Evolutionary conservation across 2,329 filamentous ascomycete genomes (phyloP), one percentile per base, ranked within the genome.

Genomic region (Emericellopsis atlantica): DNA sequence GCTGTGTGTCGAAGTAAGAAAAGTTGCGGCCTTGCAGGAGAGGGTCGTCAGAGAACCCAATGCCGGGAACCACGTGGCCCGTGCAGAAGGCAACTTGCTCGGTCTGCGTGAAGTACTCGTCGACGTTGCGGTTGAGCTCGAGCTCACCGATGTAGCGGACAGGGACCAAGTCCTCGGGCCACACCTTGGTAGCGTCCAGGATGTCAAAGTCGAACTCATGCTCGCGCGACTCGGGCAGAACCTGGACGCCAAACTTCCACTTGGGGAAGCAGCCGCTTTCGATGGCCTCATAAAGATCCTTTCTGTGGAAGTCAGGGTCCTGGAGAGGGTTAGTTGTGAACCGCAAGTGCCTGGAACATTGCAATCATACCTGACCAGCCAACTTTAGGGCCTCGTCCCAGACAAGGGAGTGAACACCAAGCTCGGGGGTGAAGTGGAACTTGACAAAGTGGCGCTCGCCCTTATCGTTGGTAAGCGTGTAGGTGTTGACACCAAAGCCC

Each of bases 11-110:
- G 11, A 72, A 68, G 58, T 84, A 76, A 10, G 69, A 74, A 46
- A 77, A 76, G 62, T 86, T 88, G 29, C 84, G 76, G 26, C 82
- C 84, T 54, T 88, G 81, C 0, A 75, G 65, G 3, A 89, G 69
- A 2, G 84, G 84, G 46, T 89, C 84, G 45, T 88, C 76, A 0
- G 81, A 84, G 54, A 83, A 81, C 12, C 82, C 83, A 44, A 89
- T 81, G 21, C 84, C 84, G 0, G 82, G 83, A 0, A 92, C 81
- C 38, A 92, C 64, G 49, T 93, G 85, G 42, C 76, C 73, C 2
- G 86, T 90, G 53, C 81, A 88, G 59, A 92, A 93, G 2, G 85
- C 84, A 2, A 79, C 76, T 59, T 93, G 86, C 63, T 93, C 86
- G 0, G 80, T 87, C 58, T 92, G 75, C 0, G 84, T 69, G 61